These are phyloP conservation scores for Euphorbia pulcherrima DNA, from an alignment of 345 rosid species.

Conservation along the genomic window DNA sequence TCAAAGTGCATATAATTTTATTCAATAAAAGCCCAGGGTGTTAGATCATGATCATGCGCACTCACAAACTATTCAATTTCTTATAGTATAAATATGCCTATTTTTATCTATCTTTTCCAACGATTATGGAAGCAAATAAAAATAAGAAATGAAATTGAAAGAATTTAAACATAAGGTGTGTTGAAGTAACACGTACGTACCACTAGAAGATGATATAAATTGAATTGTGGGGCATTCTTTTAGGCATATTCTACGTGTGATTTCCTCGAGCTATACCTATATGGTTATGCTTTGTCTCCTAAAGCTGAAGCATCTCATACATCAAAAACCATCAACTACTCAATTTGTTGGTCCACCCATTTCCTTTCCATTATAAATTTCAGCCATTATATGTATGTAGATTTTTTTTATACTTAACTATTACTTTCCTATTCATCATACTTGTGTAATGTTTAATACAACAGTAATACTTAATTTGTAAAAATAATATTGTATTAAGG, in stretches of 20 bases:
- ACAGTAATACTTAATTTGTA: no score
- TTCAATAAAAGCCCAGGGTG: not conserved
- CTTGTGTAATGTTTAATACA: no score
- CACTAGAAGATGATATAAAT: constrained; percentile 4
- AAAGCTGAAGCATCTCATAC: constrained; percentile 31
- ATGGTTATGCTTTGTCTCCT: constrained; percentile 26
- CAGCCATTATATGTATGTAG: no score
- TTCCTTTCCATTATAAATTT: not conserved
- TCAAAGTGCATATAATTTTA: constrained; percentile 12
- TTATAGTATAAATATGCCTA: not conserved
- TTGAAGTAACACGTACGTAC: not conserved
- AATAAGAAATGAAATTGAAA: not conserved
- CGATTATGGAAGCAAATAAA: constrained; percentile 10
- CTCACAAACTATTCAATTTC: not conserved
- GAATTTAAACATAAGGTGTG: not conserved
- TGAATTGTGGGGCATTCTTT: constrained; percentile 1
- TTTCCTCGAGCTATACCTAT: constrained; percentile 6
- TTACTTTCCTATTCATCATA: no score
- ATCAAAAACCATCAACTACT: not conserved
- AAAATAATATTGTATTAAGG: no score
- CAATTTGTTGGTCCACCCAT: not conserved
- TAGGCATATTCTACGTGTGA: constrained; percentile 13
- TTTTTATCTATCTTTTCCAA: constrained; percentile 7
- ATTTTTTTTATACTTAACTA: no score
- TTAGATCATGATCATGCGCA: constrained; percentile 2